A percentile compares a stretch with the other conserved stretches of the same genome.
phyloP scores from a whole-genome alignment of 2,329 filamentous ascomycete genomes.

The Aspergillus sp. region DNA sequence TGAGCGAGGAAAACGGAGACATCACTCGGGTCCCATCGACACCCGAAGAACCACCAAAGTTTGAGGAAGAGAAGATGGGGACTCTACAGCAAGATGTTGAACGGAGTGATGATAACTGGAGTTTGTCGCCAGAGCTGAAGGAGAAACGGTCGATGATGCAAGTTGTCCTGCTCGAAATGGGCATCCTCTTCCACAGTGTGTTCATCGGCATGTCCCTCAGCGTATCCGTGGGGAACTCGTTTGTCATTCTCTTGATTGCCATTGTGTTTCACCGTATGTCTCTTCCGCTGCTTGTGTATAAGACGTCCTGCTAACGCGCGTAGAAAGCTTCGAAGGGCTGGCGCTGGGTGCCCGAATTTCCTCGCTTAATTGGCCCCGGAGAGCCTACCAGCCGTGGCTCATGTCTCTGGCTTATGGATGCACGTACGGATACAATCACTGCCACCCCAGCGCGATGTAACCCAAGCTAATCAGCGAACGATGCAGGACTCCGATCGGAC shows the following conservation, averaged over 20 bases:
- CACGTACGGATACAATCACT: slow-evolving; percentile 19
- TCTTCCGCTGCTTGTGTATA: too few species aligned
- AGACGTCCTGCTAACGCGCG: neutral
- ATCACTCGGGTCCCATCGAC: slow-evolving; percentile 16
- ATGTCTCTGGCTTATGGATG: slow-evolving; percentile 61
- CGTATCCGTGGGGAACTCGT: slow-evolving; percentile 26
- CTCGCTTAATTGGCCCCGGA: neutral
- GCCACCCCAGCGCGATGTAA: neutral
- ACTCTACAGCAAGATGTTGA: slow-evolving; percentile 12
- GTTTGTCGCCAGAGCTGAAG: slow-evolving; percentile 27
- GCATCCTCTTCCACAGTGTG: slow-evolving; percentile 70
- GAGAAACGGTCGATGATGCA: slow-evolving; percentile 61
- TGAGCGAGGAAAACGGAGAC: slow-evolving; percentile 17
- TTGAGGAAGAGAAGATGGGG: slow-evolving; percentile 10
- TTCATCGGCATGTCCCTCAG: slow-evolving; percentile 32
- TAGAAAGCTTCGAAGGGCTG: slow-evolving; percentile 18
- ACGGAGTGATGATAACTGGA: slow-evolving; percentile 4
- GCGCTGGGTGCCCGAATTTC: neutral
- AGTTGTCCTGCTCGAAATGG: slow-evolving; percentile 66
- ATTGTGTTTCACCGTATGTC: slow-evolving; percentile 31
- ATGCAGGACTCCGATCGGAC: slow-evolving; percentile 62
- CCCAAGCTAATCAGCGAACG: slow-evolving; percentile 2
- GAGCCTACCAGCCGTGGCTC: neutral
- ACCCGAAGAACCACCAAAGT: slow-evolving; percentile 7
- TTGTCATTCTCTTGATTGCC: slow-evolving; percentile 27